A percentile compares a stretch with the other conserved stretches of the same genome.
These are phyloP conservation scores for Plasmodium blacklocki DNA, from an alignment of 169 alveolate genomes.

Conservation along the genomic window DNA sequence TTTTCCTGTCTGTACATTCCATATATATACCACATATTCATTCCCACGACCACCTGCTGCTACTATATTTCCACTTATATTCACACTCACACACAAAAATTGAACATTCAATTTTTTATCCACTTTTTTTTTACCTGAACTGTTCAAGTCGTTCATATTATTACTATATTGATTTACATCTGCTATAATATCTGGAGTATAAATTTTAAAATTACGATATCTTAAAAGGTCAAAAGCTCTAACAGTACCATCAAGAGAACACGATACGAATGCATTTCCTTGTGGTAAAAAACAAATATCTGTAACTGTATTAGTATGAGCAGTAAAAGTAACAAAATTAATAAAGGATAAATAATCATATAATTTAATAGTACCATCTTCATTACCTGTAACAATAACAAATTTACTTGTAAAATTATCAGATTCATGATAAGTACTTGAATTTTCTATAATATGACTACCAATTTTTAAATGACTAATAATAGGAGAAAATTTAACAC, in stretches of 20 bases:
- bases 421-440: constrained; percentile 63
- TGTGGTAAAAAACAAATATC: constrained; percentile 94
- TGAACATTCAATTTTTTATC: constrained; percentile 84
- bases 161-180: constrained; percentile 10
- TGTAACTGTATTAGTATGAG: constrained; percentile 94
- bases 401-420: constrained; percentile 74
- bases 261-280: constrained; percentile 94
- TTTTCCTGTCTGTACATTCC: constrained; percentile 87
- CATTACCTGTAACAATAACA: constrained; percentile 97
- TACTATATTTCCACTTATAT: constrained; percentile 96
- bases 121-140: constrained; percentile 23
- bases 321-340: constrained; percentile 96
- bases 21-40: constrained; percentile 84
- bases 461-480: constrained; percentile 64
- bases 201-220: constrained; percentile 92
- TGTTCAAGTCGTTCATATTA: constrained; percentile 16
- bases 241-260: constrained; percentile 98
- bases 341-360: constrained; percentile 96
- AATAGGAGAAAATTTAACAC: constrained; percentile 82
- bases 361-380: constrained; percentile 96
- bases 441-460: constrained; percentile 43
- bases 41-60: constrained; percentile 98
- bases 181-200: constrained; percentile 80
- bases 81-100: constrained; percentile 95
- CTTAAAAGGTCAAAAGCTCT: constrained; percentile 97